These are phyloP conservation scores for Anisodus acutangulus DNA, from an alignment of 257 asterid species.

Conservation along the genomic window DNA sequence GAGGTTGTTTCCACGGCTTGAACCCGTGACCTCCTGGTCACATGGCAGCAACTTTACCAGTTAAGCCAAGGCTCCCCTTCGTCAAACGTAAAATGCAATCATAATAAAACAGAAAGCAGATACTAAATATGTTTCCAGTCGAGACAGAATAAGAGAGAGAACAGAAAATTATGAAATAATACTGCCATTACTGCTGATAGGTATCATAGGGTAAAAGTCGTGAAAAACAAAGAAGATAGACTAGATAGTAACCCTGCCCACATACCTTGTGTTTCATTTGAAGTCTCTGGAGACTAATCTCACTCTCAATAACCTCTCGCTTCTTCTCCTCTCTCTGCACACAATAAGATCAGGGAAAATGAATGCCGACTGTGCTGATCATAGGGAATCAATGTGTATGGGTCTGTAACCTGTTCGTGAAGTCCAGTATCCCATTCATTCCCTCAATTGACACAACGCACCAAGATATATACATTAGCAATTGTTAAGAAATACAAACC, in stretches of 20 bases:
- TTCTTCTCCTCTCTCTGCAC: conserved; percentile 96
- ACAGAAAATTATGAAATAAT: conserved; percentile 1
- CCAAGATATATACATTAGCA: not conserved
- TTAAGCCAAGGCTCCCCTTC: too few species aligned
- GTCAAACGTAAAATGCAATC: not conserved
- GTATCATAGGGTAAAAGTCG: not conserved
- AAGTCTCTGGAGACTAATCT: conserved; percentile 85
- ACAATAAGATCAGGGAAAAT: conserved; percentile 29
- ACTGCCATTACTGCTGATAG: not conserved
- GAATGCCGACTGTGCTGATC: not conserved
- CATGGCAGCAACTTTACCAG: too few species aligned
- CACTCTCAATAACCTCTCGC: conserved; percentile 84
- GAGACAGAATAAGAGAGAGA: conserved; percentile 11
- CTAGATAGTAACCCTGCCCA: not conserved
- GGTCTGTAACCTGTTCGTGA: conserved; percentile 2
- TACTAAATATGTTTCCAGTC: not conserved
- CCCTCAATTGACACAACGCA: not conserved
- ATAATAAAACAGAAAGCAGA: not conserved
- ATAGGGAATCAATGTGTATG: not conserved
- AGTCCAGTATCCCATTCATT: conserved; percentile 14
- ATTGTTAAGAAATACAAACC: conserved; percentile 48
- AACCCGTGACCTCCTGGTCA: too few species aligned
- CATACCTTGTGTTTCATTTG: conserved; percentile 92
- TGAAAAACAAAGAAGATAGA: conserved; percentile 1
- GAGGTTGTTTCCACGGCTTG: too few species aligned